Evolutionary conservation across 345 rosid species (phyloP), one percentile per base, ranked within the genome.

Genomic region (Melaleuca alternifolia): DNA sequence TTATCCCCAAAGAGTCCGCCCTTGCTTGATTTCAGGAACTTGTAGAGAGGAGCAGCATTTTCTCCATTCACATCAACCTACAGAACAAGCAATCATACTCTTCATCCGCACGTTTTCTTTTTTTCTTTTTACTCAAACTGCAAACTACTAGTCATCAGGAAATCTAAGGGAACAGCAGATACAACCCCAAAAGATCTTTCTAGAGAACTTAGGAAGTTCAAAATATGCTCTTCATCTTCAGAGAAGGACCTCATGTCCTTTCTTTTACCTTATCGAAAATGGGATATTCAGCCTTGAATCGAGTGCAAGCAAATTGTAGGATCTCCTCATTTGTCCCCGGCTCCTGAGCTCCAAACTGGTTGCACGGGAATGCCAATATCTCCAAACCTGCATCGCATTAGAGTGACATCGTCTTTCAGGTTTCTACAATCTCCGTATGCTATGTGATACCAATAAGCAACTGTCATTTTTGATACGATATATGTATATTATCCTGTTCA

Each of bases 201-300:
- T 10, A 16, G 26, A 51, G 26, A 83, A 83, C 79, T 16, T 33
- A 33, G 33, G 79, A 18, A 37, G 77, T 65, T 33, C 77, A 33
- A 23, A 37, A 65, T 65, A 65, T 21, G 7, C 24, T 37, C 26
- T 71, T 10, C 81, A 71, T 37, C 48, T 71, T 33, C 48, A 71
- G 81, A 71, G 24, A 37, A 71, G 26, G 81, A 71, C 81, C 44
- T 62, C 44, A 18, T 13, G 24, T 23, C 41, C 50, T 50, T 26
- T 61, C 21, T 26, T 50, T 51, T 85, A 95, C 99, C 97, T 95
- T 97, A 88, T 95, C 97, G 76, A 97, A 97, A 33, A 96, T 94
- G 16, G 98, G 98, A 92, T 91, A 97, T 92, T 97, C 99, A 10
- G 98, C 98, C 89, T 97, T 97, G 89, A 96, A 97, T 86, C 95